phyloP scores from a whole-genome alignment of 2,329 filamentous ascomycete species.

The Fusarium secorum region DNA sequence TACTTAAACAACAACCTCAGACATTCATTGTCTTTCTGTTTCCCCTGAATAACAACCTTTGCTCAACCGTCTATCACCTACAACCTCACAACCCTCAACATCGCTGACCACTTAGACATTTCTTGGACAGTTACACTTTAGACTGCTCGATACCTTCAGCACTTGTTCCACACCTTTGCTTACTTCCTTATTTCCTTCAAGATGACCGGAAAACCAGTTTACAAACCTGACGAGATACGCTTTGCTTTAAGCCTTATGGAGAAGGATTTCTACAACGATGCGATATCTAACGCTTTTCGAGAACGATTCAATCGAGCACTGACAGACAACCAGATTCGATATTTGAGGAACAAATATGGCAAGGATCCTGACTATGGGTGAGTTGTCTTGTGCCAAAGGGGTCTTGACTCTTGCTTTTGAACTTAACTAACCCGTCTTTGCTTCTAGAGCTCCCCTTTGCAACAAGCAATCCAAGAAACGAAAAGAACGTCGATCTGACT shows the following conservation, averaged over 20 bases:
- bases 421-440: not conserved
- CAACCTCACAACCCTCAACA: not conserved
- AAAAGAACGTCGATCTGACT: conserved; percentile 17
- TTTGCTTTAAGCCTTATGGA: conserved; percentile 47
- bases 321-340: conserved; percentile 49
- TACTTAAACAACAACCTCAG: not conserved
- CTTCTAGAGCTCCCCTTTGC: conserved; percentile 12
- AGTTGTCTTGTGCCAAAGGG: conserved; percentile 11
- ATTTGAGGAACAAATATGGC: conserved; percentile 53
- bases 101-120: not conserved
- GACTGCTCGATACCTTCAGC: not conserved
- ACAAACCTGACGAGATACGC: conserved; percentile 47
- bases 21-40: not conserved
- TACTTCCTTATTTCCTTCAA: not conserved
- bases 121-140: conserved; percentile 19
- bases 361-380: conserved; percentile 51
- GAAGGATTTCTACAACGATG: conserved; percentile 33
- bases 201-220: conserved; percentile 45
- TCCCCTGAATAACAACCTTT: not conserved
- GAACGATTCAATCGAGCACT: conserved; percentile 42
- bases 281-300: conserved; percentile 43
- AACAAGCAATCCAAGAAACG: conserved; percentile 23
- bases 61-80: not conserved
- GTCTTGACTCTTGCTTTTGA: not conserved
- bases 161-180: not conserved